Evolutionary conservation across 148 eudicot genomes (phyloP), one percentile per base, ranked within the genome.

Genomic region (Persicaria maculosa): DNA sequence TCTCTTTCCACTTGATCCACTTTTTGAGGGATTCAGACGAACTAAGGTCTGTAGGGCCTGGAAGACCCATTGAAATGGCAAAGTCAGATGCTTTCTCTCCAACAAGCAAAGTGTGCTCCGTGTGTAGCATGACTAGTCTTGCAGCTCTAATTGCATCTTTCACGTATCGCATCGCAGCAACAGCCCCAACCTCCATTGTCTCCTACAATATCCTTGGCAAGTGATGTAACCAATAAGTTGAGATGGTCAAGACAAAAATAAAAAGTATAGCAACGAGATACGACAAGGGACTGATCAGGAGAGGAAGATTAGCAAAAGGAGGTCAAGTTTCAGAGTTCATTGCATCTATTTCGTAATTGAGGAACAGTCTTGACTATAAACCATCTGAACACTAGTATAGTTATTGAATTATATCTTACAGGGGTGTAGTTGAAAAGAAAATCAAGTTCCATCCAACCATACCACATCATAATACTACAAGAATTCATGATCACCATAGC

Each of bases 111-210:
- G 97, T 94, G 83, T 91, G 98, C 65, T 90, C 77, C n/a, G 98
- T 90, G 74, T 94, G 81, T 47, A 87, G 85, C 98, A 94, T 94
- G 57, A 94, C 98, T 74, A 94, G 76, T 81, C 83, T 87, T 50
- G 98, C 97, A 76, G 98, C 96, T 84, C 64, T 84, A 57, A 91
- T 91, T 62, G 85, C 96, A 78, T 94, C 93, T 74, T 81, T 88
- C 71, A 94, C 97, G 75, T 89, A 85, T 73, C 97, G 83, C 96
- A 94, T 94, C 65, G 93, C 90, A 84, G 90, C 98, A 83, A 94
- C 98, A 50, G 98, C 95, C 74, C 98, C 98, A 70, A 91, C 90
- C 85, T 94, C 98, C 98, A 94, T 94, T 65, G 93, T 89, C 77
- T 83, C 96, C 98, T 94, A 84, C 74, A 68, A 82, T 78, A 73